These are phyloP conservation scores for Euphorbia lathyris DNA, from an alignment of 345 rosid species.

Conservation along the genomic window DNA sequence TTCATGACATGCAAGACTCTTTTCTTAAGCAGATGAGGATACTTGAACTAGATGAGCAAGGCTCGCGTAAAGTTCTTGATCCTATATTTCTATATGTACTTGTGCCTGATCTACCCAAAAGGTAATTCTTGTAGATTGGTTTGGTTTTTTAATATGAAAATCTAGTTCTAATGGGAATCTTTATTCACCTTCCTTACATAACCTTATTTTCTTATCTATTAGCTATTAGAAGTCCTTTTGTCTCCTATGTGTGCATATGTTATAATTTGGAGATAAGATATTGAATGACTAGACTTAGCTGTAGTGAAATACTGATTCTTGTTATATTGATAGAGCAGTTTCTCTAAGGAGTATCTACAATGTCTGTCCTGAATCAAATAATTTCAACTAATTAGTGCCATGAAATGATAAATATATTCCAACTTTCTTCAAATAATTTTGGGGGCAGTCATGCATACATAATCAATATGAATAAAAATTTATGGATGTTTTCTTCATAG, in stretches of 20 bases:
- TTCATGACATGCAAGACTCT: slow-evolving; percentile 57
- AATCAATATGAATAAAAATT: background rate
- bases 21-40: slow-evolving; percentile 46
- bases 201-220: background rate
- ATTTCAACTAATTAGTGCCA: background rate
- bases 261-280: background rate
- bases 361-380: background rate
- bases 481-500: background rate
- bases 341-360: background rate
- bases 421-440: background rate
- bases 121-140: slow-evolving; percentile 39
- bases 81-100: slow-evolving; percentile 66
- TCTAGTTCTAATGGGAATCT: background rate
- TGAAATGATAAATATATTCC: background rate
- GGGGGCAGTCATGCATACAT: background rate
- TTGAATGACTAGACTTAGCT: background rate
- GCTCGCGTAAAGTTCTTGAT: slow-evolving; percentile 35
- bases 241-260: background rate
- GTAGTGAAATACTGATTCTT: background rate
- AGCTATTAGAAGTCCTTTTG: background rate
- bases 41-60: slow-evolving; percentile 24
- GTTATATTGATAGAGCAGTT: background rate
- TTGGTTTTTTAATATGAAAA: background rate
- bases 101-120: slow-evolving; percentile 89
- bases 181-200: background rate